These are phyloP conservation scores for Diplodia sapinea DNA, from an alignment of 2,329 filamentous ascomycete genomes.

Conservation along the genomic window DNA sequence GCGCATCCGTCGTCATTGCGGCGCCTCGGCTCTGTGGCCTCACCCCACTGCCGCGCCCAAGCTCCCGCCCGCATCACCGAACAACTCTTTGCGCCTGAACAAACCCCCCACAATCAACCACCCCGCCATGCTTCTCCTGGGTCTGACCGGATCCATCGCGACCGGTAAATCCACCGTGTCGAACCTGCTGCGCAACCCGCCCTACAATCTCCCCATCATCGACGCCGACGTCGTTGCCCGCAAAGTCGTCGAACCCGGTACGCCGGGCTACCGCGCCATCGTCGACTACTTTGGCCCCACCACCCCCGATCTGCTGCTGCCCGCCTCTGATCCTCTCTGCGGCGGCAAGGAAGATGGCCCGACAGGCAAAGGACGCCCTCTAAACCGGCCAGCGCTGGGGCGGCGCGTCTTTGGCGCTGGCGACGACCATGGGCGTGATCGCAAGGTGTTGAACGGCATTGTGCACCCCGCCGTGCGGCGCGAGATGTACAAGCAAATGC, in stretches of 20 bases:
- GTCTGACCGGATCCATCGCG: conserved; percentile 94
- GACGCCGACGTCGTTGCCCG: conserved; percentile 93
- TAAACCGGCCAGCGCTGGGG: conserved; percentile 87
- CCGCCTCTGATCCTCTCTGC: conserved; percentile 52
- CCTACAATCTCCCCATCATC: conserved; percentile 87
- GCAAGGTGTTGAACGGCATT: conserved; percentile 82
- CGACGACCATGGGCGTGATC: conserved; percentile 71
- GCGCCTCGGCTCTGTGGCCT: conserved; percentile 21
- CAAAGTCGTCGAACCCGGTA: conserved; percentile 92
- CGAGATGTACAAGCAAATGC: conserved; percentile 78
- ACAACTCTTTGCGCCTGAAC: neutral
- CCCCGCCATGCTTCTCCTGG: conserved; percentile 82
- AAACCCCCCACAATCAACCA: neutral
- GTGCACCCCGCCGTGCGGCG: conserved; percentile 88
- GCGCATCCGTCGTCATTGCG: neutral
- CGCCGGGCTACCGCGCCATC: conserved; percentile 80
- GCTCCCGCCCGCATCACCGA: conserved; percentile 24
- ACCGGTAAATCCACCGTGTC: conserved; percentile 98
- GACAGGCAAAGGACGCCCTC: conserved; percentile 69
- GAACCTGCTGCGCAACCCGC: conserved; percentile 75
- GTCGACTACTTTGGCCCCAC: conserved; percentile 78
- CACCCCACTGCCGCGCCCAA: conserved; percentile 28
- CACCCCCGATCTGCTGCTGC: conserved; percentile 83
- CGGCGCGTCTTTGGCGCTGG: conserved; percentile 83
- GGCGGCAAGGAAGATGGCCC: conserved; percentile 60